Evolutionary conservation across 306 rosid genomes (phyloP), one percentile per base, ranked within the genome.

Genomic region (Vigna radiata): DNA sequence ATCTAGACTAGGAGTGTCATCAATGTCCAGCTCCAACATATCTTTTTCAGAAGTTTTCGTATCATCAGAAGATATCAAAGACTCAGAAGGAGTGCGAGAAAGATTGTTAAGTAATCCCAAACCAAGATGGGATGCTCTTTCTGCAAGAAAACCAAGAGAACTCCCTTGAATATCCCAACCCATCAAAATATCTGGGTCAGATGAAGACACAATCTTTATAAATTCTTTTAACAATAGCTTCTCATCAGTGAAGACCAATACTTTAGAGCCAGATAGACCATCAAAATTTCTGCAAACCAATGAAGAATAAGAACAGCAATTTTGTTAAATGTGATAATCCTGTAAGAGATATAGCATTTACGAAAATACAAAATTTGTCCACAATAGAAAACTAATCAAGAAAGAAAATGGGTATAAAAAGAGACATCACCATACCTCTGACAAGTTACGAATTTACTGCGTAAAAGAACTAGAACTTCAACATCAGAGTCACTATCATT

Each of bases 81-180:
- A 75, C 79, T 88, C 90, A 56, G 89, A 83, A 48, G 96, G 97
- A 64, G 89, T 86, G 81, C 97, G 91, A 60, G 98, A 94, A 84
- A 94, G 81, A 65, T 78, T 88, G 74, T 89, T 83, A 14, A 94
- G 91, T 72, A 94, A 85, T 63, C 87, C 90, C 81, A 94, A 83
- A 68, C 97, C 96, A 63, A 92, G 88, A 75, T 81, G 79, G 4
- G 92, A 88, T 69, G 97, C 95, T 82, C 97, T 89, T 87, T 94
- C 95, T 48, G 98, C 97, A 78, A 94, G 85, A 90, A 79, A 94
- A 33, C 97, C 98, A 83, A 94, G 91, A 84, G 98, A 94, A 85
- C 95, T 73, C 55, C 96, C 87, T 86, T 94, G 98, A 83, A 92
- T 83, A 86, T 92, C 98, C 97, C 97, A 94, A 17, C 97, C 97